These are phyloP conservation scores for Kazachstania africana DNA, from an alignment of 805 yeast species.

Conservation along the genomic window DNA sequence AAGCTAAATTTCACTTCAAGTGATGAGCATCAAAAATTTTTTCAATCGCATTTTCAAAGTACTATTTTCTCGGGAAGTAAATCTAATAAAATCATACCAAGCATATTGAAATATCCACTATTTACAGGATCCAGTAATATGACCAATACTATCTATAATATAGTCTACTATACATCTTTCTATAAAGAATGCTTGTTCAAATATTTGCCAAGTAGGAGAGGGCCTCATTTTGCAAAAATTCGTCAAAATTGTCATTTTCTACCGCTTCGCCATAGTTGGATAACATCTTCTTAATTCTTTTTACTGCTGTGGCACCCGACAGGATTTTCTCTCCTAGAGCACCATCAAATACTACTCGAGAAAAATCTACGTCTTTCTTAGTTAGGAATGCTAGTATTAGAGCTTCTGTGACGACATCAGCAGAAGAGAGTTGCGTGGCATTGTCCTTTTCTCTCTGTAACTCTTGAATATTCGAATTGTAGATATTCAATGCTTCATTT, in stretches of 20 bases:
- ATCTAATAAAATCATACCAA: no score
- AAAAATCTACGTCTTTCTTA: slow-evolving; percentile 42
- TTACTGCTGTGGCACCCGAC: slow-evolving; percentile 31
- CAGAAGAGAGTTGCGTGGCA: slow-evolving; percentile 25
- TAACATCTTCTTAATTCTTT: slow-evolving; percentile 32
- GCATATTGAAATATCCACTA: no score
- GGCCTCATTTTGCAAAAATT: no score
- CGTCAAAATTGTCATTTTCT: slow-evolving; percentile 30
- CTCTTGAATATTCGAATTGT: slow-evolving; percentile 33
- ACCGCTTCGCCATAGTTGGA: slow-evolving; percentile 41
- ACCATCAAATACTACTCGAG: slow-evolving; percentile 38
- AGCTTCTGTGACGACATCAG: slow-evolving; percentile 37
- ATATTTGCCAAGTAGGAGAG: no score
- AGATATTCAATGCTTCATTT: slow-evolving; percentile 32
- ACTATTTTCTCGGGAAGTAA: no score
- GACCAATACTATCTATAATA: no score
- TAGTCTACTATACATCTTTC: no score
- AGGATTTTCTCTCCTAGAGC: slow-evolving; percentile 30
- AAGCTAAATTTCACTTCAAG: no score
- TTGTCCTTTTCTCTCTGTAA: slow-evolving; percentile 26
- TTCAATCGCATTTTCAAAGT: no score
- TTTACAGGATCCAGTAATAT: no score
- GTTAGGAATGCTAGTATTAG: slow-evolving; percentile 33
- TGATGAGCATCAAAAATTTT: no score
- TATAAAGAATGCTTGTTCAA: no score